Percentiles rank a stretch among this genome's conserved stretches.
phyloP scores from a whole-genome alignment of 2,329 filamentous ascomycete genomes.

The Sarocladiaceae sp. region DNA sequence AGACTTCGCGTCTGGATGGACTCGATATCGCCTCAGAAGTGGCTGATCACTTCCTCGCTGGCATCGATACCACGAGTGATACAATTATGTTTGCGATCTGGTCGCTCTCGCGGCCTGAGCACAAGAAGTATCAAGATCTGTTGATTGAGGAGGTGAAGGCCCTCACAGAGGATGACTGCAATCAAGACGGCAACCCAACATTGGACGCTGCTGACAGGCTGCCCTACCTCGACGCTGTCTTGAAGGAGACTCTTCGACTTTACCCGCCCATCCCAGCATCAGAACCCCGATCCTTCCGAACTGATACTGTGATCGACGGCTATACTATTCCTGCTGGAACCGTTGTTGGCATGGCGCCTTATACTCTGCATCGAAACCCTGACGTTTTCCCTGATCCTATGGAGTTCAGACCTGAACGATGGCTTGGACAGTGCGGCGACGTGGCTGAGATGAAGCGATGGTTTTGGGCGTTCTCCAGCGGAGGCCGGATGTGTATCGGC shows the following conservation, averaged over 20 bases:
- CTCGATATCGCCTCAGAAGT: constrained; percentile 48
- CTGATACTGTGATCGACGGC: constrained; percentile 17
- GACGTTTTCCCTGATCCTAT: constrained; percentile 18
- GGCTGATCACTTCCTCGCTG: constrained; percentile 49
- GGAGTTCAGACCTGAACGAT: constrained; percentile 22
- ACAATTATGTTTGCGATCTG: constrained; percentile 47
- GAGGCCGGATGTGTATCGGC: constrained; percentile 15
- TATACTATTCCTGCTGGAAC: constrained; percentile 20
- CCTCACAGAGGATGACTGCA: constrained; percentile 19
- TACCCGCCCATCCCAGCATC: constrained; percentile 48
- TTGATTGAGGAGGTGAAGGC: constrained; percentile 26
- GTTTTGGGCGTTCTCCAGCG: constrained; percentile 15
- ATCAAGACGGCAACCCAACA: constrained; percentile 22
- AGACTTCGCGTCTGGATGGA: constrained; percentile 26
- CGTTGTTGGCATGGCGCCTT: constrained; percentile 22
- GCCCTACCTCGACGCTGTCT: constrained; percentile 40
- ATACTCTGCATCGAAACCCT: constrained; percentile 20
- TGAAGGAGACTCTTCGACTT: constrained; percentile 46
- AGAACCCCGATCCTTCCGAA: constrained; percentile 36
- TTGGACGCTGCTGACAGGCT: constrained; percentile 32
- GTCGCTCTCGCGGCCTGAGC: constrained; percentile 40
- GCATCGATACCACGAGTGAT: constrained; percentile 50
- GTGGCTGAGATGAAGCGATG: constrained; percentile 13
- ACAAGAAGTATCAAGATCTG: constrained; percentile 33
- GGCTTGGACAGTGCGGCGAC: constrained; percentile 18